Evolutionary conservation across 192 early-diverging fungal genomes (phyloP).

Genomic region (Lunasporangiospora selenospora): DNA sequence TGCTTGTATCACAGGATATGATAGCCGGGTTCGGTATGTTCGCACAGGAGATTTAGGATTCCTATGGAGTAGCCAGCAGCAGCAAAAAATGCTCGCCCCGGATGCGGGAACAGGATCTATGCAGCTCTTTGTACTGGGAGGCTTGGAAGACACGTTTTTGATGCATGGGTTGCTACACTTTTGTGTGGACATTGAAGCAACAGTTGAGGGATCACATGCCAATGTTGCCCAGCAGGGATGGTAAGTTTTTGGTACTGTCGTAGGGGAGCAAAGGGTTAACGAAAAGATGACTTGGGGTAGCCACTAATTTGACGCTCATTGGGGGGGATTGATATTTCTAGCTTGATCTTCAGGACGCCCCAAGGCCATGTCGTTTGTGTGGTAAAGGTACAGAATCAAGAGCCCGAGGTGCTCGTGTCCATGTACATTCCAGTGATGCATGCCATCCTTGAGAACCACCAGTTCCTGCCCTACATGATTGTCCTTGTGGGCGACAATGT

Average conservation of each 20-base stretch:
- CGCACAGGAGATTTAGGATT: conserved; percentile 87
- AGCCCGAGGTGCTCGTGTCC: conserved; percentile 32
- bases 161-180: conserved; percentile 75
- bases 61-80: conserved; percentile 69
- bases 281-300: too few species aligned
- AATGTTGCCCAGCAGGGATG: conserved; percentile 41
- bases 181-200: conserved; percentile 75
- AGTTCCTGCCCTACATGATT: conserved; percentile 39
- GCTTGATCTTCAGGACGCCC: conserved; percentile 25
- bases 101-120: conserved; percentile 50
- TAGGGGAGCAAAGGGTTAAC: too few species aligned
- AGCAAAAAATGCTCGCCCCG: conserved; percentile 16
- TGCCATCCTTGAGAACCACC: conserved; percentile 35
- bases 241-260: too few species aligned
- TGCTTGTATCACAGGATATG: conserved; percentile 63
- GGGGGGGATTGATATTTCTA: conserved; percentile 1
- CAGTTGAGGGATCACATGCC: conserved; percentile 64
- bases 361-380: conserved; percentile 19
- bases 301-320: too few species aligned
- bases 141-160: conserved; percentile 70
- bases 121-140: conserved; percentile 77
- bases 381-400: conserved; percentile 37
- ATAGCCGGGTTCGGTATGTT: conserved; percentile 65
- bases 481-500: conserved; percentile 34
- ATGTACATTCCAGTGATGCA: conserved; percentile 46